Evolutionary conservation across 306 rosid species (phyloP).

Genomic region (Pyrus communis): DNA sequence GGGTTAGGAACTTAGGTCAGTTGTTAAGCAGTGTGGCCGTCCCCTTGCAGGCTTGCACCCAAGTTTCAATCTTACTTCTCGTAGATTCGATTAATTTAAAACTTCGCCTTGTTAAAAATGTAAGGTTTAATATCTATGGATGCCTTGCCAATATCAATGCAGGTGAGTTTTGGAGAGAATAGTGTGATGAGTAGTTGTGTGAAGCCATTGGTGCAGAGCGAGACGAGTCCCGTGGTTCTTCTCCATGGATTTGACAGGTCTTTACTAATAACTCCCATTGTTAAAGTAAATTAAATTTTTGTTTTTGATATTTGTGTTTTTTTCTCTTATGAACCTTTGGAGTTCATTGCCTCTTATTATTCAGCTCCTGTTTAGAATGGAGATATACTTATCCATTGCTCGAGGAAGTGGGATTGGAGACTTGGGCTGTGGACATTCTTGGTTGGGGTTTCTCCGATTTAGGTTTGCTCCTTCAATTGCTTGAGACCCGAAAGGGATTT

Average conservation of each 20-base stretch:
- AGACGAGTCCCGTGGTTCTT: constrained; percentile 73
- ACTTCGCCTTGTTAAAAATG: too few relatives aligned
- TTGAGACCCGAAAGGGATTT: background rate
- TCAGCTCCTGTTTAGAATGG: constrained; percentile 99
- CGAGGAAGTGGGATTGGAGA: constrained; percentile 73
- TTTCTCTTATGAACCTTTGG: constrained; percentile 7
- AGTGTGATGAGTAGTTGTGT: constrained; percentile 83
- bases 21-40: too few relatives aligned
- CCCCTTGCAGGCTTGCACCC: too few relatives aligned
- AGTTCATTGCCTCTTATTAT: constrained; percentile 32
- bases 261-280: background rate
- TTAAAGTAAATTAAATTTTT: background rate
- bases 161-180: constrained; percentile 57
- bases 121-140: background rate
- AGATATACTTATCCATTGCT: constrained; percentile 77
- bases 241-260: constrained; percentile 93
- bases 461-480: constrained; percentile 29
- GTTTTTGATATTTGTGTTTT: background rate
- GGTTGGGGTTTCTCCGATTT: constrained; percentile 99
- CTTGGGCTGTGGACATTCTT: constrained; percentile 95
- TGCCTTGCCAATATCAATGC: background rate
- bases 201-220: constrained; percentile 51
- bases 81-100: too few relatives aligned
- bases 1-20: too few relatives aligned
- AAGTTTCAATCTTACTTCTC: too few relatives aligned